Base-by-base conservation (phyloP, 805 yeast genomes). In the Cyberlindnera lachancei region DNA sequence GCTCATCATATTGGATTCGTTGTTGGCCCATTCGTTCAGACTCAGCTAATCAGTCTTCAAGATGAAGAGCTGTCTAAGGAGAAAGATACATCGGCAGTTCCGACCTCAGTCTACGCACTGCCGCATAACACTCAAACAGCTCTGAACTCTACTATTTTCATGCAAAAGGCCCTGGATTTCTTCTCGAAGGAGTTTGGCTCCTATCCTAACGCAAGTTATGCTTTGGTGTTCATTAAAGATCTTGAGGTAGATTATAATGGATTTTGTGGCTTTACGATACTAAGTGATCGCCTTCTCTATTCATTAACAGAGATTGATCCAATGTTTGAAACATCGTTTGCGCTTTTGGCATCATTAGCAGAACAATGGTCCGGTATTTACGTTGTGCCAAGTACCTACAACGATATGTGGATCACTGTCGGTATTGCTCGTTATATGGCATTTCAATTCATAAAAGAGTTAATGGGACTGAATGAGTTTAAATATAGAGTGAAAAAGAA, bases 1-100 rank as follows among this genome's bases (percentile, higher is more conserved):
- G 85, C 98, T 1, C 96, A 88, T 45, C 96, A 90, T 55, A 66
- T 92, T 15, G 97, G 97, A 0, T 92, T 94, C 79, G 88, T 95
- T 0, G 73, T 87, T 4, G 98, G 97, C 1, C 79, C 95, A 3
- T 92, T 90, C 53, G 77, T 78, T 25, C 71, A 72, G 33, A 60
- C 75, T 3, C 72, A 75, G 0, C 46, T 86, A 19, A 55, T 75
- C 7, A 72, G 67, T 27, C 46, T 56, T 23, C 55, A 54, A 24
- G 59, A 55, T 19, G 66, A 60, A 20, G 63, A 59, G 27, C 27
- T 33, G 2, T 15, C 38, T 12, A 59, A 58, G 12, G 65, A 68
- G 18, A 56, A 52, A 6, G 61, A 58, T 7, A 41, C 52, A 3
- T 55, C 64, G 21, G 58, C 66, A 12, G 68, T 74, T 5, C 78